Conservation (phyloP, 768 basidiomycete genomes). For the Naganishia antarctica region DNA sequence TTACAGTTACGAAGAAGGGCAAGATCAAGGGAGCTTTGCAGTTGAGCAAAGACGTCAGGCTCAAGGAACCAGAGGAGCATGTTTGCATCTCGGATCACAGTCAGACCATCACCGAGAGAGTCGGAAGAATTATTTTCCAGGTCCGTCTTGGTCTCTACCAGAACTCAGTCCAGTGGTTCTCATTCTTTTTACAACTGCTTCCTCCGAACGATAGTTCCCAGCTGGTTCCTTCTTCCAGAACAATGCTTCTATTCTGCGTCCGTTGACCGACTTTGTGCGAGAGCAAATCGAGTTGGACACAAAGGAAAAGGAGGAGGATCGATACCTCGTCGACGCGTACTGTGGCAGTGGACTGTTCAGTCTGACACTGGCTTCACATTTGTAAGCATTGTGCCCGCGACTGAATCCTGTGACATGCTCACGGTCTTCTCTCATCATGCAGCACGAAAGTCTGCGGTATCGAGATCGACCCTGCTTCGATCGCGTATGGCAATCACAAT, state of each 20-base stretch:
- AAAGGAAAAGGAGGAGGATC: conserved; percentile 19
- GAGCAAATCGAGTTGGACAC: conserved; percentile 56
- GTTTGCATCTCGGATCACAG: conserved; percentile 80
- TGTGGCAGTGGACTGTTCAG: conserved; percentile 54
- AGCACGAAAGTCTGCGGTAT: conserved; percentile 32
- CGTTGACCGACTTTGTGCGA: conserved; percentile 76
- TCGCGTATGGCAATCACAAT: conserved; percentile 50
- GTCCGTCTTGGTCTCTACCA: conserved; percentile 5
- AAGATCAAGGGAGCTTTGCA: conserved; percentile 10
- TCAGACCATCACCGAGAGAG: conserved; percentile 71
- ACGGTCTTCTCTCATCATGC: not conserved
- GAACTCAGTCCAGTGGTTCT: not conserved
- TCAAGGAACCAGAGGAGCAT: conserved; percentile 51
- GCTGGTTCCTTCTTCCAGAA: conserved; percentile 95
- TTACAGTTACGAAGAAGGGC: conserved; percentile 18
- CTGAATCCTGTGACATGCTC: no score
- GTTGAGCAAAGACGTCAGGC: conserved; percentile 27
- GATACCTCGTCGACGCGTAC: conserved; percentile 91
- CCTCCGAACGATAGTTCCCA: conserved; percentile 39
- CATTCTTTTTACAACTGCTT: not conserved
- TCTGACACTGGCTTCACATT: conserved; percentile 32
- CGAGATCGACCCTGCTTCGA: conserved; percentile 38
- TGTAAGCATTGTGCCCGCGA: no score
- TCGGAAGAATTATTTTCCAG: conserved; percentile 71
- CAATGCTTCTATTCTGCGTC: conserved; percentile 84